Percentiles rank a stretch among this genome's conserved stretches.
Evolutionary conservation across 352 stramenopile species (phyloP).

Genomic region (Phytopythium delawarense): DNA sequence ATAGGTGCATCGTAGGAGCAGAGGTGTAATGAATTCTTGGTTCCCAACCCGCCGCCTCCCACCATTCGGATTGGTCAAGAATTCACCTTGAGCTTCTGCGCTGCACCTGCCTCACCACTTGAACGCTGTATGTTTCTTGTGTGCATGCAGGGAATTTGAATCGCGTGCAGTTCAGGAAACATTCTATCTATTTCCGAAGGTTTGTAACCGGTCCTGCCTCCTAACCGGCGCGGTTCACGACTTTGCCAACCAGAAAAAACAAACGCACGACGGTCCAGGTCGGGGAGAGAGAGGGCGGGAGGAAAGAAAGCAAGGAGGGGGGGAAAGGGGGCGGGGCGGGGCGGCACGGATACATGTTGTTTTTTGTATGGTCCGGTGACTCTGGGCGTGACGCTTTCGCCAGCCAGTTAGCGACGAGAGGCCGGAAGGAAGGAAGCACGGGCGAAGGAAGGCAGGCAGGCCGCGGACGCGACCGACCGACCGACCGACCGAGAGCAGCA

Average conservation of each 20-base stretch:
- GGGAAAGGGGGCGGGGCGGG: background rate
- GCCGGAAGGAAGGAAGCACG: background rate
- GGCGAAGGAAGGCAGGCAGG: conserved; percentile 1
- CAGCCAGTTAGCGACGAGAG: background rate
- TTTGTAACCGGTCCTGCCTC: no score
- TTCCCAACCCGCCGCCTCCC: no score
- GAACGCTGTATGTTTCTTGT: no score
- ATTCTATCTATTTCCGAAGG: no score
- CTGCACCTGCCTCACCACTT: no score
- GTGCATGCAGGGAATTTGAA: no score
- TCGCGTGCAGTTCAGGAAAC: no score
- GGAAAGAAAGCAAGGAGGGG: background rate
- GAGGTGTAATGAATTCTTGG: no score
- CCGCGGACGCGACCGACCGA: background rate
- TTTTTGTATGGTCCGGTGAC: background rate
- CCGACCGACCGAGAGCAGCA: background rate
- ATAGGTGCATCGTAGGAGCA: background rate
- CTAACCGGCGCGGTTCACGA: no score
- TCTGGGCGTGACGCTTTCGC: background rate
- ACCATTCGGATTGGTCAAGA: no score
- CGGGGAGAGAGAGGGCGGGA: background rate
- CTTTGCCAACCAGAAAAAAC: background rate
- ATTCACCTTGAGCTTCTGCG: no score
- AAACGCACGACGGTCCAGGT: background rate
- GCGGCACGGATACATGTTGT: background rate